A percentile compares a stretch with the other conserved stretches of the same genome.
These are phyloP conservation scores for Lactarius vividus DNA, from an alignment of 768 basidiomycete genomes.

Conservation along the genomic window DNA sequence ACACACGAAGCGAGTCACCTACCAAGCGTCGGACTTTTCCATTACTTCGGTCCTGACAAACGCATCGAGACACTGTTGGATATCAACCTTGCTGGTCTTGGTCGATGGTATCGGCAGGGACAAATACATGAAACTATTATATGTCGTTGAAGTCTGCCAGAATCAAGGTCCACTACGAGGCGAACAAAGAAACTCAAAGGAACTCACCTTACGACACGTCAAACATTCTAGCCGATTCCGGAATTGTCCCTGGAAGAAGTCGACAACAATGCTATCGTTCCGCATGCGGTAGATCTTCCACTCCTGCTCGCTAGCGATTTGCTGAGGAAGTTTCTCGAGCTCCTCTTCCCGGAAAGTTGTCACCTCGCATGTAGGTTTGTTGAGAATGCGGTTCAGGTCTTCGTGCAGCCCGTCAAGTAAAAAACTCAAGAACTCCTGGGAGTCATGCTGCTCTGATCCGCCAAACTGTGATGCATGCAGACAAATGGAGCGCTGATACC, in stretches of 20 bases:
- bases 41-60: constrained; percentile 90
- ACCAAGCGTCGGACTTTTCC: constrained; percentile 95
- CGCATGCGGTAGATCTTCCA: constrained; percentile 88
- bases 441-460: constrained; percentile 92
- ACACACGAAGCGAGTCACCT: constrained; percentile 27
- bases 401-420: constrained; percentile 95
- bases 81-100: constrained; percentile 56
- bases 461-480: constrained; percentile 68
- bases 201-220: constrained; percentile 79
- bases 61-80: constrained; percentile 81
- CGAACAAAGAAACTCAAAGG: constrained; percentile 25
- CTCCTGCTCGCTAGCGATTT: constrained; percentile 88
- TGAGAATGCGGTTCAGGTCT: constrained; percentile 85
- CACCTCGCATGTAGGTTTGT: constrained; percentile 60
- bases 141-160: constrained; percentile 89
- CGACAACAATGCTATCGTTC: constrained; percentile 93
- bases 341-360: constrained; percentile 84
- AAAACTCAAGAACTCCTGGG: constrained; percentile 95
- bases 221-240: constrained; percentile 84
- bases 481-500: constrained; percentile 53
- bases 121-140: constrained; percentile 94
- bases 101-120: constrained; percentile 81
- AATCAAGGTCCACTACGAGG: constrained; percentile 23
- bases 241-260: constrained; percentile 98
- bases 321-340: constrained; percentile 80